Evolutionary conservation across 2,329 filamentous ascomycete species (phyloP).

Genomic region (Alternaria ethzedia): DNA sequence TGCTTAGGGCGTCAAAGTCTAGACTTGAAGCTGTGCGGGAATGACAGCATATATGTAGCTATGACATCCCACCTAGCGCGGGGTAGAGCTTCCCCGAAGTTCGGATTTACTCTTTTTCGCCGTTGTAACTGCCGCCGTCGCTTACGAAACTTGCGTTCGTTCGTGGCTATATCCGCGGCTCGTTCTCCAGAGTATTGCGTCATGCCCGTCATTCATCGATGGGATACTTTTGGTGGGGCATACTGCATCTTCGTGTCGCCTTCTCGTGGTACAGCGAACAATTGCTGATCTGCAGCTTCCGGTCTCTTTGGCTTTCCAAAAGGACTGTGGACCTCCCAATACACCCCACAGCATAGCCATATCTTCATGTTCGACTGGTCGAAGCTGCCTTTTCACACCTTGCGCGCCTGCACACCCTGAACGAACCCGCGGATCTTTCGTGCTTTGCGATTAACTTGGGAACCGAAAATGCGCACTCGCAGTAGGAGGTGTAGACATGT

Average conservation of each 20-base stretch:
- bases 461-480: not conserved
- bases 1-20: not conserved
- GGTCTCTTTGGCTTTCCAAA: constrained; percentile 17
- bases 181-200: constrained; percentile 9
- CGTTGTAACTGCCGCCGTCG: constrained; percentile 7
- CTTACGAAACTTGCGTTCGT: constrained; percentile 12
- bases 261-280: constrained; percentile 17
- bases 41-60: constrained; percentile 19
- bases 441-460: not conserved
- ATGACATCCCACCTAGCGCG: constrained; percentile 16
- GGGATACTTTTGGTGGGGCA: constrained; percentile 13
- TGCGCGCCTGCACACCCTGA: not conserved
- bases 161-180: constrained; percentile 16
- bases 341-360: constrained; percentile 27
- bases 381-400: not conserved
- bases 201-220: constrained; percentile 13
- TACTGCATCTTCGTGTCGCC: constrained; percentile 8
- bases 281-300: constrained; percentile 18
- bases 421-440: not conserved
- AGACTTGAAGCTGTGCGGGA: not conserved
- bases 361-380: constrained; percentile 18
- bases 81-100: constrained; percentile 17
- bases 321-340: constrained; percentile 23
- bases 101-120: constrained; percentile 16
- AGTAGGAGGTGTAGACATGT: not conserved